phyloP scores from a whole-genome alignment of 257 asterid genomes.

The Solanum pinnatisectum region DNA sequence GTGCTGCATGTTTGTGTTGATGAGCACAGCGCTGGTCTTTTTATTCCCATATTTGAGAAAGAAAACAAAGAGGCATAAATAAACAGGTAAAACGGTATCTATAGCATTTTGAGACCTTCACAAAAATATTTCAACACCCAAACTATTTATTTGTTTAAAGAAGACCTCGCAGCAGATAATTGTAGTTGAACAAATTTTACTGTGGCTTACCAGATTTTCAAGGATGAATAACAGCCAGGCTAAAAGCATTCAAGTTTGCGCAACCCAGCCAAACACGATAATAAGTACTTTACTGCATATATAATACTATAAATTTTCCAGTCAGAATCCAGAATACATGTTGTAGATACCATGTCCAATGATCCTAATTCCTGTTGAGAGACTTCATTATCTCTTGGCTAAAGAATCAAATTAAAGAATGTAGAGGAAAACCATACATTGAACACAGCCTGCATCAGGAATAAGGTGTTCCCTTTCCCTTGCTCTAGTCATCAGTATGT shows the following conservation, averaged over 20 bases:
- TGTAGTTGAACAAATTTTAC: background rate
- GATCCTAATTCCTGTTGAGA: background rate
- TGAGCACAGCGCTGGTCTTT: background rate
- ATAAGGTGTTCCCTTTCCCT: background rate
- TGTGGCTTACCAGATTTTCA: background rate
- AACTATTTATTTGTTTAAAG: background rate
- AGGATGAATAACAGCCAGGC: background rate
- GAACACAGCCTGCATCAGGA: background rate
- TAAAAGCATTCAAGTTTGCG: background rate
- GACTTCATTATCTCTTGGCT: background rate
- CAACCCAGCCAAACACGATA: background rate
- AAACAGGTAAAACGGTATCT: background rate
- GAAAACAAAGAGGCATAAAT: background rate
- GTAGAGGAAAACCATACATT: background rate
- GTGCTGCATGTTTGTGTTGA: background rate
- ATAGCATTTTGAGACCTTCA: background rate
- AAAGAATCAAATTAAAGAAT: background rate
- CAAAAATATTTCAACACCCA: background rate
- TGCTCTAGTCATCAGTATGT: background rate
- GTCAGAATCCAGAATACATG: background rate
- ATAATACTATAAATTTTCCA: background rate
- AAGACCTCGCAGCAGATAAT: background rate
- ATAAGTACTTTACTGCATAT: background rate
- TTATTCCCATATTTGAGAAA: background rate
- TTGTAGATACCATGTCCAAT: background rate